These are phyloP conservation scores for Yarrowia keelungensis DNA, from an alignment of 805 yeast genomes.

Conservation along the genomic window DNA sequence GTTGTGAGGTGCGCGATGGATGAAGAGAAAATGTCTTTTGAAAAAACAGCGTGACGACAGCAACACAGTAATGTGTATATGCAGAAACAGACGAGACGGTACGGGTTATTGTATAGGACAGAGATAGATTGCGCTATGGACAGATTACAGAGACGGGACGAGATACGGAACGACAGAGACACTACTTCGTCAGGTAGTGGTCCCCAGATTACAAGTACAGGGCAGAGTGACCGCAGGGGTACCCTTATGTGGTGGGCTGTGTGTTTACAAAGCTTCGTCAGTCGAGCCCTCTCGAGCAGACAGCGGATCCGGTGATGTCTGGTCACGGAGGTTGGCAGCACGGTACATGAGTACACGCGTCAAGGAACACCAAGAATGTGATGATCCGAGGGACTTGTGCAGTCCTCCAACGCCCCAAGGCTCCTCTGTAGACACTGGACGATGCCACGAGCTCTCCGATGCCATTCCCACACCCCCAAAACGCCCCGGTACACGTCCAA, in stretches of 20 bases:
- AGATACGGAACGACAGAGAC: background rate
- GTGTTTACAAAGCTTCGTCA: conserved; percentile 9
- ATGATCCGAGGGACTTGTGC: conserved; percentile 1
- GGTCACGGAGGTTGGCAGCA: conserved; percentile 23
- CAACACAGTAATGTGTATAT: conserved; percentile 25
- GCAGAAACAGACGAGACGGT: conserved; percentile 11
- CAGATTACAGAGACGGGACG: conserved; percentile 2
- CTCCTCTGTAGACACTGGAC: background rate
- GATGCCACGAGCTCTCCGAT: conserved; percentile 6
- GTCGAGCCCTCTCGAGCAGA: too few species aligned
- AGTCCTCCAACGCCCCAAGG: background rate
- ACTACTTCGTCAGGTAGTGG: background rate
- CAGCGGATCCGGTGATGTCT: background rate
- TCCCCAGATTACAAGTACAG: background rate
- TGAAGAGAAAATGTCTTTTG: conserved; percentile 23
- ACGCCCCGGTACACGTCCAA: conserved; percentile 16
- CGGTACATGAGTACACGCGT: conserved; percentile 12
- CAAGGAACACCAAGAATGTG: background rate
- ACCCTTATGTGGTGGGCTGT: background rate
- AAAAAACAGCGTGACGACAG: conserved; percentile 34
- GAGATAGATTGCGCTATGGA: conserved; percentile 12
- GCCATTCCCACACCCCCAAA: conserved; percentile 3
- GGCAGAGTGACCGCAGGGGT: conserved; percentile 5
- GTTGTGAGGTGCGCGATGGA: conserved; percentile 18
- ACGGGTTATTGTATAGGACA: conserved; percentile 17